Base-by-base conservation (phyloP, 139 green algal species). In the Penium margaritaceum region DNA sequence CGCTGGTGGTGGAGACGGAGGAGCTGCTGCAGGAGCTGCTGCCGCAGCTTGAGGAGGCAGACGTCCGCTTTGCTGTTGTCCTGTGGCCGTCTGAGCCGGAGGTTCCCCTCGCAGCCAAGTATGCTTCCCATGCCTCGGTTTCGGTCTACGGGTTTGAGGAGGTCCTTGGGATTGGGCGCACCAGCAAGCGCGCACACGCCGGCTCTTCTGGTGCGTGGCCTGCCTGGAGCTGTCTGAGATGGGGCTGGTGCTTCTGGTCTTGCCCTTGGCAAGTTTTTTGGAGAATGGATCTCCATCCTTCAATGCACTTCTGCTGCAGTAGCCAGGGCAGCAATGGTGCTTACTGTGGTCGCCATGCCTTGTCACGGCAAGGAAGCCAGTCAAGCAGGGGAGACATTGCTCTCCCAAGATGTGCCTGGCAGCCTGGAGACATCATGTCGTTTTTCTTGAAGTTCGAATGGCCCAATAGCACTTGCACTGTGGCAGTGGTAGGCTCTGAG, bases 1-100 rank as follows among this genome's bases (percentile, higher is more conserved):
- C 46, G 0, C 63, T 92, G 36, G 41, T 95, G 4, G 72, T 93
- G 36, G 87, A 96, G 70, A 90, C 95, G 55, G 72, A 61, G 0
- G 79, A 85, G 9, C 79, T 88, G 3, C 85, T 96, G 15, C 57
- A 81, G 32, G 84, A 80, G 74, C 61, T 96, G 75, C 63, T 86
- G 72, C 84, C 85, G 2, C 39, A 55, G 58, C 75, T 92, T 17
- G 57, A 21, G 38, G 41, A 27, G 12, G 62, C 51, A 21, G 62
- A 37, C 12, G 34, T 91, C 3, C 80, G 80, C 32, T 95, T 93
- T 54, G 79, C 88, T 21, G 81, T 92, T 37, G 39, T 91, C 55
- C 83, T 96, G 60, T 96, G 90, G 90, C 51, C 51, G 29, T 24
- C 51, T 27, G 51, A 9, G 5, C 5, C 14, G 12, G 30, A 60